Evolutionary conservation across 2,329 filamentous ascomycete genomes (phyloP).

Genomic region (Fusarium secorum): DNA sequence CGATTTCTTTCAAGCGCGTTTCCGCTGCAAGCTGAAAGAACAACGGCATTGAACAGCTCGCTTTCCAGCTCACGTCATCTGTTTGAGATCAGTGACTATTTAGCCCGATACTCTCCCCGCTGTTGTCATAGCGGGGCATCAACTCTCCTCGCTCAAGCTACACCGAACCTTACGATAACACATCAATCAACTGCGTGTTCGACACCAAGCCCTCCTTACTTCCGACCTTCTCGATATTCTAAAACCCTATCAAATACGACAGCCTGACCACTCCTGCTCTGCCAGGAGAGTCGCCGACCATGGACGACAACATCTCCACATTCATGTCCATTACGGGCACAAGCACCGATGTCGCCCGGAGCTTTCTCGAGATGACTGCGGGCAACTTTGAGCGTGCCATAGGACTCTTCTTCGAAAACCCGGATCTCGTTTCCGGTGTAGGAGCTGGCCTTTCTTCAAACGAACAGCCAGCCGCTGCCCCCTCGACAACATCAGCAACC

Average conservation of each 20-base stretch:
- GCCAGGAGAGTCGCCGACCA: conserved; percentile 45
- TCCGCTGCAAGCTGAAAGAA: neutral
- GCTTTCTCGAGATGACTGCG: conserved; percentile 86
- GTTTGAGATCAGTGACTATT: neutral
- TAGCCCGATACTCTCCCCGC: conserved; percentile 6
- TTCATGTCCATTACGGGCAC: conserved; percentile 86
- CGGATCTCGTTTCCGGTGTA: conserved; percentile 65
- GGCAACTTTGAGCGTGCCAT: conserved; percentile 86
- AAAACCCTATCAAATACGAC: neutral
- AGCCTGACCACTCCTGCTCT: neutral
- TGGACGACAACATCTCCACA: conserved; percentile 77
- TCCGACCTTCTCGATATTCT: neutral
- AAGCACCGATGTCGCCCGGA: conserved; percentile 75
- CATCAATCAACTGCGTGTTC: neutral
- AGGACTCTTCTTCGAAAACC: conserved; percentile 88
- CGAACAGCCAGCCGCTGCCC: conserved; percentile 4
- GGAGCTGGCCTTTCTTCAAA: conserved; percentile 45
- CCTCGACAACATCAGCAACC: conserved; percentile 41
- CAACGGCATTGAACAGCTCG: neutral
- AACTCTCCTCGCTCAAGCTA: conserved; percentile 20
- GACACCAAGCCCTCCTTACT: neutral
- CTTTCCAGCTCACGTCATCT: neutral
- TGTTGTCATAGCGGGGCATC: conserved; percentile 34
- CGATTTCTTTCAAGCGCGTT: neutral
- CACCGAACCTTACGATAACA: conserved; percentile 29